Evolutionary conservation across 2,329 filamentous ascomycete genomes (phyloP).

Genomic region (Sclerotinia sclerotiorum): DNA sequence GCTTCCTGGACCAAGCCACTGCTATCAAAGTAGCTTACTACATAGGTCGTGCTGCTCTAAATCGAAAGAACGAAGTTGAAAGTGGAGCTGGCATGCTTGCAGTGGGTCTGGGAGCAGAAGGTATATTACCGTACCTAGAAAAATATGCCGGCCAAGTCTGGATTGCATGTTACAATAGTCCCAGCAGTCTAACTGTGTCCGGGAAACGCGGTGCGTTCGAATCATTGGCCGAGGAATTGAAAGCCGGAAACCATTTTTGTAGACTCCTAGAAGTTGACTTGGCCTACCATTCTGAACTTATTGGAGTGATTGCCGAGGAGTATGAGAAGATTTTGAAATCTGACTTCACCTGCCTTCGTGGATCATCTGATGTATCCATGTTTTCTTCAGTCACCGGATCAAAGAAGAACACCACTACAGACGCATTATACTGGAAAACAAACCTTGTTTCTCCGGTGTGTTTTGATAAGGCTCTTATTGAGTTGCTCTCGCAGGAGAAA

Average conservation of each 20-base stretch:
- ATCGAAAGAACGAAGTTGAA: neutral
- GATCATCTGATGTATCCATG: constrained; percentile 2
- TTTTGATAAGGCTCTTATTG: constrained; percentile 24
- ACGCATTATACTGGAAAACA: constrained; percentile 27
- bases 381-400: constrained; percentile 12
- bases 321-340: constrained; percentile 17
- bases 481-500: neutral
- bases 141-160: neutral
- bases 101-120: constrained; percentile 27
- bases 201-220: constrained; percentile 27
- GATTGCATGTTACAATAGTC: constrained; percentile 39
- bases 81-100: constrained; percentile 24
- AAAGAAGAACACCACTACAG: neutral
- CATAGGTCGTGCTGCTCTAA: constrained; percentile 21
- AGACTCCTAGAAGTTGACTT: constrained; percentile 32
- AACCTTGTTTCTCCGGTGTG: constrained; percentile 30
- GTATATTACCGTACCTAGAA: constrained; percentile 18
- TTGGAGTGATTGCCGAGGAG: constrained; percentile 19
- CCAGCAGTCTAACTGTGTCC: constrained; percentile 34
- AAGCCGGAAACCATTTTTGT: constrained; percentile 26
- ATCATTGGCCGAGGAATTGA: constrained; percentile 24
- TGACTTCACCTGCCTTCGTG: constrained; percentile 18
- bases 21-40: constrained; percentile 28
- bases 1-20: constrained; percentile 34
- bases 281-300: constrained; percentile 38